phyloP scores from a whole-genome alignment of 2,329 filamentous ascomycete genomes.

The Phoma herbarum region DNA sequence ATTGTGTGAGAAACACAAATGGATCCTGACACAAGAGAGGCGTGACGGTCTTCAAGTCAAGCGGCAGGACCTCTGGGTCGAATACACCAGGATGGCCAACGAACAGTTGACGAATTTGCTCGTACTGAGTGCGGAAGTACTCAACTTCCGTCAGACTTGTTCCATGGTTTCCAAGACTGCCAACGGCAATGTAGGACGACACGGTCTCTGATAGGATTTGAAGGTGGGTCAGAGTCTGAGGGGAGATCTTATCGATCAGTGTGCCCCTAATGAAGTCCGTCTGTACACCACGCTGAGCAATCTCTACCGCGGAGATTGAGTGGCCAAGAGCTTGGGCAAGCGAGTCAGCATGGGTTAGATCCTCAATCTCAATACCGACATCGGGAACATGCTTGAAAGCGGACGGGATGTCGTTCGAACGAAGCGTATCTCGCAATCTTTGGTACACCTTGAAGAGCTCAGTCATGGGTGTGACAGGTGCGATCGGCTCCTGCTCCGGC shows the following conservation, averaged over 20 bases:
- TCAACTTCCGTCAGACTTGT: constrained; percentile 71
- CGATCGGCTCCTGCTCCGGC: constrained; percentile 8
- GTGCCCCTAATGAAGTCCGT: constrained; percentile 73
- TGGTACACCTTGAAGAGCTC: constrained; percentile 65
- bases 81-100: constrained; percentile 60
- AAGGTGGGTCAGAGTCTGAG: constrained; percentile 84
- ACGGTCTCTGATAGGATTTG: constrained; percentile 89
- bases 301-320: constrained; percentile 88
- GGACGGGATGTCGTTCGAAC: constrained; percentile 59
- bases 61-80: constrained; percentile 45
- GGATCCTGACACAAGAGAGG: constrained; percentile 74
- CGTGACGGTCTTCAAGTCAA: constrained; percentile 55
- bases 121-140: constrained; percentile 71
- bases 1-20: constrained; percentile 84
- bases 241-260: constrained; percentile 82
- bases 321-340: constrained; percentile 76
- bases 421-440: constrained; percentile 64
- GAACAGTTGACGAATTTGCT: constrained; percentile 81
- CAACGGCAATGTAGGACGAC: constrained; percentile 82
- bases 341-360: constrained; percentile 64
- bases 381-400: constrained; percentile 56
- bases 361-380: constrained; percentile 52
- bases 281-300: constrained; percentile 86
- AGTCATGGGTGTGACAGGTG: constrained; percentile 38
- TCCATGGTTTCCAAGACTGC: constrained; percentile 69